Conservation (phyloP, 257 asterid genomes). For the Cinchona pubescens region DNA sequence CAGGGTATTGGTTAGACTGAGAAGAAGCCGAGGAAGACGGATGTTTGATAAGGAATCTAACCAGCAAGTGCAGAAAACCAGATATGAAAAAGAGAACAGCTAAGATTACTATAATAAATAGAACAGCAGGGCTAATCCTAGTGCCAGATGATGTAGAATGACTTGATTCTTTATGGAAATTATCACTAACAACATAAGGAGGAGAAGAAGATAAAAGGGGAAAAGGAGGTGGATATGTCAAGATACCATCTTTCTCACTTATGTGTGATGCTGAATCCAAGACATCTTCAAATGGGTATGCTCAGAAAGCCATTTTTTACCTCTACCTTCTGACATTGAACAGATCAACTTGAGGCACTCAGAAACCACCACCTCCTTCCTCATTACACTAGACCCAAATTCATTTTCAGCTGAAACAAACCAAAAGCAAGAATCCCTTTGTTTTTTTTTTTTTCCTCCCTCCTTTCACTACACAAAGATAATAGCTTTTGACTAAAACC, state of each 20-base stretch:
- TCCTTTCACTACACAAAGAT: slow-evolving; percentile 9
- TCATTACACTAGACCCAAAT: slow-evolving; percentile 11
- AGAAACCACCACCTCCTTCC: slow-evolving; percentile 11
- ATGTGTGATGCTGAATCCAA: slow-evolving; percentile 50
- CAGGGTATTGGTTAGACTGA: slow-evolving; percentile 53
- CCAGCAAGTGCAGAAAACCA: slow-evolving; percentile 89
- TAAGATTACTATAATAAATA: slow-evolving; percentile 69
- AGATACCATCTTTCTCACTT: slow-evolving; percentile 42
- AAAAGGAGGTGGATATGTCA: slow-evolving; percentile 48
- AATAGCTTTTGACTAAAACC: slow-evolving; percentile 7
- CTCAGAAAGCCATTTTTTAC: slow-evolving; percentile 38
- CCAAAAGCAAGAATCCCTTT: slow-evolving; percentile 17
- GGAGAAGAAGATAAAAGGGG: slow-evolving; percentile 37
- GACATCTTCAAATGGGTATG: slow-evolving; percentile 51
- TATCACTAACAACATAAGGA: slow-evolving; percentile 28
- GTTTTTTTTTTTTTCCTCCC: no score
- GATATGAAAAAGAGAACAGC: slow-evolving; percentile 89
- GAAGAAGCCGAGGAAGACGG: slow-evolving; percentile 53
- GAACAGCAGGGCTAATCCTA: slow-evolving; percentile 80
- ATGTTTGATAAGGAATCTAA: slow-evolving; percentile 73
- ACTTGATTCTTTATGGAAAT: slow-evolving; percentile 34
- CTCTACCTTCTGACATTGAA: slow-evolving; percentile 36
- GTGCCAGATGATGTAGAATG: slow-evolving; percentile 49
- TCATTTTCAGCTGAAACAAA: slow-evolving; percentile 22
- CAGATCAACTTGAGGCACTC: slow-evolving; percentile 34